Conservation (phyloP, 163 green algal genomes). For the Scenedesmus sp. region DNA sequence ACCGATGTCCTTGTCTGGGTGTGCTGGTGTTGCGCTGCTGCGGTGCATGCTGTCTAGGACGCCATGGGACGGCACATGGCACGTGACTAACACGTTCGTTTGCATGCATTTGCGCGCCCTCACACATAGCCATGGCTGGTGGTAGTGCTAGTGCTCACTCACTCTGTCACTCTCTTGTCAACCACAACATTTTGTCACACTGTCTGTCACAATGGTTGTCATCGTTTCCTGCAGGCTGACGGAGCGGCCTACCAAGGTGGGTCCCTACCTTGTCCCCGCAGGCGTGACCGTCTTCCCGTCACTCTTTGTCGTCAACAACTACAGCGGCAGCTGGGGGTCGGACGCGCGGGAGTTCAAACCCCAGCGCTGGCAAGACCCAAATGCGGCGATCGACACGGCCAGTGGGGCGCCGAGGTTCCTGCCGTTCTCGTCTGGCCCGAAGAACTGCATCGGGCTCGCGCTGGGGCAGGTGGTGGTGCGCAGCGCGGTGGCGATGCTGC, state of each 20-base stretch:
- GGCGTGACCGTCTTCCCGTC: constrained; percentile 47
- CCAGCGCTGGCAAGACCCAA: constrained; percentile 36
- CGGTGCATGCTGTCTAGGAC: no score
- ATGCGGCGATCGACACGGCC: constrained; percentile 16
- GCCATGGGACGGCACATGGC: no score
- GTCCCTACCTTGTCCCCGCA: constrained; percentile 26
- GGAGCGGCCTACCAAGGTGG: constrained; percentile 37
- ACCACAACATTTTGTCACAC: no score
- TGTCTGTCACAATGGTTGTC: no score
- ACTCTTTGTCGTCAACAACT: constrained; percentile 56
- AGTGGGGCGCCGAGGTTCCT: constrained; percentile 38
- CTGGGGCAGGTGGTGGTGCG: constrained; percentile 45
- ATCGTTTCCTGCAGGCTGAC: constrained; percentile 34
- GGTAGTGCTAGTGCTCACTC: no score
- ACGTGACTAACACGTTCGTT: no score
- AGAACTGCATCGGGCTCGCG: constrained; percentile 50
- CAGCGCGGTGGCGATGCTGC: constrained; percentile 44
- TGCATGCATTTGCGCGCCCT: no score
- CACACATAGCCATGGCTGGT: no score
- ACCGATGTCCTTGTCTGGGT: no score
- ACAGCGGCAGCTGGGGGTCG: constrained; percentile 23
- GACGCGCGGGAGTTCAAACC: constrained; percentile 47
- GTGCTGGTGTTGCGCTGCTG: background rate
- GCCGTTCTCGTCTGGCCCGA: constrained; percentile 39
- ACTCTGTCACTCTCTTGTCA: background rate